Evolutionary conservation across 2,329 filamentous ascomycete genomes (phyloP), one percentile per base, ranked within the genome.

Genomic region (Ascomycota sp.): DNA sequence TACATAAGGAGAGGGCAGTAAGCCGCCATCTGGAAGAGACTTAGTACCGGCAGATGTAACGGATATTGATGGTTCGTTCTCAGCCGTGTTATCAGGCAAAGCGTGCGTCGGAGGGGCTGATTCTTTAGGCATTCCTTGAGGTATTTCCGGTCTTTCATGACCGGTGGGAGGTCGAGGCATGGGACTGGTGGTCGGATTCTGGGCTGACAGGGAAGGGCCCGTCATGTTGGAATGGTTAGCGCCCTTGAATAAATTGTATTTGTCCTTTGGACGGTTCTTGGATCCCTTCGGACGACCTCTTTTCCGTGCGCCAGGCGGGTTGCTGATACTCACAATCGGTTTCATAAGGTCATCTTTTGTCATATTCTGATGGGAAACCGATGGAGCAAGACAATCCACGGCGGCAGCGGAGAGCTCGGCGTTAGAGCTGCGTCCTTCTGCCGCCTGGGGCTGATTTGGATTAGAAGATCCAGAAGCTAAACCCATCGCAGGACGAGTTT

Each of bases 211-310:
- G n/a, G 31, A 19, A 9, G 30, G 19, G 26, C 15, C 23, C 9
- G 32, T 22, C 23, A 31, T 22, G 3, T 24, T 20, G 4, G 27
- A 22, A 7, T 32, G 31, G 10, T 27, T 22, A 15, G 22, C 21
- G 7, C 20, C 33, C 21, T 35, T 32, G 2, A 31, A 27, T 22
- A 31, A 28, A 12, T 33, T 38, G 10, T 31, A 21, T 4, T 30
- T 36, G 7, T 45, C 36, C 32, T 50, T 59, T 11, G 47, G 43
- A 20, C 56, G 54, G 31, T 55, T 59, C 35, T 54, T 61, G 10
- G 59, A 58, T 1, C 59, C 59, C 32, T 58, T 65, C 1, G 62
- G 53, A 24, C 58, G 49, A 7, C 53, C 50, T 34, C 45, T 44
- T 31, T 50, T 52, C 30, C 44, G 49, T 8, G 38, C 37, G 12